Conservation (phyloP, 1,284 basidiomycete species). For the Papiliotrema nemorosa region DNA sequence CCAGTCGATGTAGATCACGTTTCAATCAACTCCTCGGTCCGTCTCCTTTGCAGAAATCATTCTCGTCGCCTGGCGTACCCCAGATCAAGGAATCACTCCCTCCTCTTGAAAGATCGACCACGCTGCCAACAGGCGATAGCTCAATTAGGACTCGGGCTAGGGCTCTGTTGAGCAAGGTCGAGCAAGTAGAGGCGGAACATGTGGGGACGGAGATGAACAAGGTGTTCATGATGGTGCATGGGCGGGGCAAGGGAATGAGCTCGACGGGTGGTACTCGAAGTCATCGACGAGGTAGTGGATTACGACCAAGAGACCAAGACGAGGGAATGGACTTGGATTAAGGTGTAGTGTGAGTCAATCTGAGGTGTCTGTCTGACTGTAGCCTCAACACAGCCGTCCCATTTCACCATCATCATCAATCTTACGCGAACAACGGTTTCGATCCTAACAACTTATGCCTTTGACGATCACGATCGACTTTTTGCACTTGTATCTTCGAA, state of each 20-base stretch:
- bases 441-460: too few relatives aligned
- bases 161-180: constrained; percentile 1
- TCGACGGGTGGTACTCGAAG: background rate
- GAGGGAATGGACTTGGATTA: background rate
- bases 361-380: too few relatives aligned
- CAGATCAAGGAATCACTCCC: background rate
- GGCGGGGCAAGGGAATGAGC: constrained; percentile 5
- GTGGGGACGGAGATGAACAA: constrained; percentile 5
- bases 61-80: constrained; percentile 1
- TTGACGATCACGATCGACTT: too few relatives aligned
- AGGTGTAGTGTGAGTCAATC: background rate
- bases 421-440: too few relatives aligned
- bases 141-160: background rate
- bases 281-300: background rate
- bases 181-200: background rate
- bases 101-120: too few relatives aligned
- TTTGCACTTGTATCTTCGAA: too few relatives aligned
- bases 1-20: background rate
- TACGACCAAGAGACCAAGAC: background rate
- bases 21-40: constrained; percentile 7
- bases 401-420: too few relatives aligned
- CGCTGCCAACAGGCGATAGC: background rate
- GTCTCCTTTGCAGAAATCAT: constrained; percentile 6
- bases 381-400: too few relatives aligned
- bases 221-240: constrained; percentile 4